Evolutionary conservation across 2,329 filamentous ascomycete genomes (phyloP), one percentile per base, ranked within the genome.

Genomic region (Akanthomyces dipterigenus): DNA sequence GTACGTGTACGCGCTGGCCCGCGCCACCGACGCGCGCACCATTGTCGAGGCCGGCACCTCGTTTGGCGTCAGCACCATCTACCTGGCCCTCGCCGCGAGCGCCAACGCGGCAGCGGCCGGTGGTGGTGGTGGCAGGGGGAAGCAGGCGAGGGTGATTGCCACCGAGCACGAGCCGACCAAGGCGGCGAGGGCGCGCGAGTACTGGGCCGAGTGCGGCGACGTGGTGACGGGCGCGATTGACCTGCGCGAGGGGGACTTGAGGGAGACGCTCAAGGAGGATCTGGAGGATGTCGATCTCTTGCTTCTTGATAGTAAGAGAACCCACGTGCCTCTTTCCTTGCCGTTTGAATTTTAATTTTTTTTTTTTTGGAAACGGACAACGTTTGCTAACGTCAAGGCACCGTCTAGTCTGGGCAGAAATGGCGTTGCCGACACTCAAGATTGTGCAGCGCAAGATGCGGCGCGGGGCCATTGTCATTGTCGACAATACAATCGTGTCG

Each of bases 61-160:
- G 53, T 86, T 81, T 63, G 83, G 83, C 9, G 78, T 86, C 3
- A 82, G 79, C 60, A 85, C 82, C 0, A 83, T 86, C 57, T 86
- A 84, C 64, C 77, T 86, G 8, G 81, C 82, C 0, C 71, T 85
- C 8, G 83, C 82, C 0, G 79, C 81, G 0, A 74, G 73, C 0
- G 73, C 79, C 60, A 83, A 80, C 8, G 57, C 51, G 4, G 24
- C 54, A 8, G 61, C 59, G 3, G 57, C 57, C 5, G 60, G 54
- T 9, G 55, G 50, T 14, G 2, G 6, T 8, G 61, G 61, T 9
- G 55, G 50, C 20, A 5, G 6, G 14, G 61, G 61, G 12, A 51
- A 34, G 14, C n/a, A 11, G 43, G 51, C 50, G 3, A 60, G 24
- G 26, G 82, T 86, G 0, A 79, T 85, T 64, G 82, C 78, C 1